phyloP scores from a whole-genome alignment of 345 rosid genomes.

The Gossypium herbaceum region DNA sequence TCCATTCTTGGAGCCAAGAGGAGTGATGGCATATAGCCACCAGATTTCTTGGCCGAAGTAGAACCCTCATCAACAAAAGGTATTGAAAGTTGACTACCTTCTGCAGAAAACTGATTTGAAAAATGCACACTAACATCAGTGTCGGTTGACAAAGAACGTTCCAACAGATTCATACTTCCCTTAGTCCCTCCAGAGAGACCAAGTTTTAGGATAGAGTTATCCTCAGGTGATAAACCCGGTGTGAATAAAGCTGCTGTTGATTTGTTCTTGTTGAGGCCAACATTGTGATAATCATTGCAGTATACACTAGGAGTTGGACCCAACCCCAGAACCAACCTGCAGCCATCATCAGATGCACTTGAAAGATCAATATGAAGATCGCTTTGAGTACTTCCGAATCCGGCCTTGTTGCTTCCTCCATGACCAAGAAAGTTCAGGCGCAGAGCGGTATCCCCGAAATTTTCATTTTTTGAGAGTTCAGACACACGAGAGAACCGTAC shows the following conservation, averaged over 20 bases:
- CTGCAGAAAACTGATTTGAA: conserved; percentile 27
- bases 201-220: conserved; percentile 63
- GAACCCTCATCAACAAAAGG: conserved; percentile 90
- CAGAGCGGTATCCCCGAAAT: conserved; percentile 62
- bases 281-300: conserved; percentile 30
- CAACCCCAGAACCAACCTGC: conserved; percentile 85
- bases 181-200: conserved; percentile 60
- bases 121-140: conserved; percentile 27
- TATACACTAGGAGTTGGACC: conserved; percentile 77
- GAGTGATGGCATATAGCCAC: conserved; percentile 88
- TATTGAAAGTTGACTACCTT: conserved; percentile 32
- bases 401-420: conserved; percentile 44
- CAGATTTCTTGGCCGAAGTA: conserved; percentile 85
- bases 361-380: conserved; percentile 43
- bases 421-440: conserved; percentile 57
- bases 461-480: conserved; percentile 43
- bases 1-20: conserved; percentile 64
- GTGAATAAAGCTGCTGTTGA: conserved; percentile 28
- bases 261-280: conserved; percentile 38
- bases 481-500: conserved; percentile 32
- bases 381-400: conserved; percentile 32
- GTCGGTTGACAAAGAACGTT: conserved; percentile 44
- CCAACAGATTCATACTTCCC: conserved; percentile 40
- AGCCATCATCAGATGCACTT: conserved; percentile 59
- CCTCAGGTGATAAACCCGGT: conserved; percentile 41